phyloP scores from a whole-genome alignment of 2,329 filamentous ascomycete genomes.

The Chaetoscypha palmicola region DNA sequence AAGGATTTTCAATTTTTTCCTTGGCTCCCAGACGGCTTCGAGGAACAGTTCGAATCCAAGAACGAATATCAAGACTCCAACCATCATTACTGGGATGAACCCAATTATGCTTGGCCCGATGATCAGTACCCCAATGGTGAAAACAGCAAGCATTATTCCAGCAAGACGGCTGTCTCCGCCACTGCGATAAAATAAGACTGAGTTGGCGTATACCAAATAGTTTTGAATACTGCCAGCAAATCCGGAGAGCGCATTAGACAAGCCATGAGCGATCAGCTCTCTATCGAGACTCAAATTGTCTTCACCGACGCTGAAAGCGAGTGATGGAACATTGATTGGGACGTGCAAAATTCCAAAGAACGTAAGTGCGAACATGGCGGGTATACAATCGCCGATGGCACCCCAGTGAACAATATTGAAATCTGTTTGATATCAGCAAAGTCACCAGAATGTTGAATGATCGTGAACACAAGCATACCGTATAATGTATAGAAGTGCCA shows the following conservation, averaged over 20 bases:
- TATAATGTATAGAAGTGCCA: slow-evolving; percentile 98
- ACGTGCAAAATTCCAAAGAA: slow-evolving; percentile 98
- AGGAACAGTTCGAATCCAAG: slow-evolving; percentile 86
- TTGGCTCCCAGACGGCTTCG: slow-evolving; percentile 83
- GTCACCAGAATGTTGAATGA: slow-evolving; percentile 6
- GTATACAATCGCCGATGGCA: slow-evolving; percentile 75
- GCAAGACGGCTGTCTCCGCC: slow-evolving; percentile 83
- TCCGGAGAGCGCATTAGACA: slow-evolving; percentile 88
- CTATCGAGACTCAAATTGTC: slow-evolving; percentile 88
- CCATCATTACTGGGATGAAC: slow-evolving; percentile 94
- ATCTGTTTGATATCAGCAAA: slow-evolving; percentile 42
- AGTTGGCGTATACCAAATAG: slow-evolving; percentile 96
- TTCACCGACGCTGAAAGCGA: slow-evolving; percentile 84
- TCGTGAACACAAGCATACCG: slow-evolving; percentile 48
- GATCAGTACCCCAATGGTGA: slow-evolving; percentile 76
- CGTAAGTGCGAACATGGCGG: slow-evolving; percentile 92
- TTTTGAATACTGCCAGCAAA: slow-evolving; percentile 86
- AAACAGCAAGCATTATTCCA: slow-evolving; percentile 72
- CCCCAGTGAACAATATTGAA: slow-evolving; percentile 76
- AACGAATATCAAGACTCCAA: slow-evolving; percentile 89
- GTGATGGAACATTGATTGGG: slow-evolving; percentile 92
- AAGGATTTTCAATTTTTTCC: slow-evolving; percentile 76
- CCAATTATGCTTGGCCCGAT: slow-evolving; percentile 84
- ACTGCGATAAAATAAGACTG: slow-evolving; percentile 90
- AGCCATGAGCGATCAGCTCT: slow-evolving; percentile 85